Percentiles rank a stretch among this genome's conserved stretches.
These are phyloP conservation scores for Pichia sp. DNA, from an alignment of 1,139 yeast genomes.

Conservation along the genomic window DNA sequence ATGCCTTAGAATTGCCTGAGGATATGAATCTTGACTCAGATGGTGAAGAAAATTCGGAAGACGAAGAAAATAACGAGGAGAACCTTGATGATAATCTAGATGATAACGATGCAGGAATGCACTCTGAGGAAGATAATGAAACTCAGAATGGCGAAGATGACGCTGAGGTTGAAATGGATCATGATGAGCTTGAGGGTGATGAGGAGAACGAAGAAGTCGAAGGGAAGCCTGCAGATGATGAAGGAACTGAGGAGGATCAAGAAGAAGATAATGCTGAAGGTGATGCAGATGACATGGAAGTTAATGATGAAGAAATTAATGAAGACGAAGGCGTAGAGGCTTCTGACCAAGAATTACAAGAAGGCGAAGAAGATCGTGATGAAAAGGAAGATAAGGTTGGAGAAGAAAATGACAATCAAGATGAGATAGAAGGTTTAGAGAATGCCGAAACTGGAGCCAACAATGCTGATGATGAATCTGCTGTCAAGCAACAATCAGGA, in stretches of 20 bases:
- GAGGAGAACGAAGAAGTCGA: conserved; percentile 31
- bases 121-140: conserved; percentile 29
- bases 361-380: conserved; percentile 20
- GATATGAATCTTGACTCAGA: conserved; percentile 76
- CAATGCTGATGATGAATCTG: conserved; percentile 56
- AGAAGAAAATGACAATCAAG: conserved; percentile 38
- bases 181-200: conserved; percentile 31
- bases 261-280: conserved; percentile 17
- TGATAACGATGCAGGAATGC: conserved; percentile 28
- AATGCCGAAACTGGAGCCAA: conserved; percentile 37
- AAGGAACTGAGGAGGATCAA: conserved; percentile 30
- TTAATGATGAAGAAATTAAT: conserved; percentile 25
- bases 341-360: conserved; percentile 30
- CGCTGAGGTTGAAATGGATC: conserved; percentile 32
- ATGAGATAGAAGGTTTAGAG: conserved; percentile 37
- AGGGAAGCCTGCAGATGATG: conserved; percentile 29
- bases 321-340: conserved; percentile 29
- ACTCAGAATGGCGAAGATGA: conserved; percentile 29
- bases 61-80: conserved; percentile 35
- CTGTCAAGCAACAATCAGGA: conserved; percentile 70
- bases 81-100: conserved; percentile 27
- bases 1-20: conserved; percentile 79
- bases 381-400: conserved; percentile 37
- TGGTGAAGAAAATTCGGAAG: conserved; percentile 51
- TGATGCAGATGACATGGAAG: conserved; percentile 31